Evolutionary conservation across 1,139 yeast genomes (phyloP).

Genomic region (Saccharomyces hybrid): DNA sequence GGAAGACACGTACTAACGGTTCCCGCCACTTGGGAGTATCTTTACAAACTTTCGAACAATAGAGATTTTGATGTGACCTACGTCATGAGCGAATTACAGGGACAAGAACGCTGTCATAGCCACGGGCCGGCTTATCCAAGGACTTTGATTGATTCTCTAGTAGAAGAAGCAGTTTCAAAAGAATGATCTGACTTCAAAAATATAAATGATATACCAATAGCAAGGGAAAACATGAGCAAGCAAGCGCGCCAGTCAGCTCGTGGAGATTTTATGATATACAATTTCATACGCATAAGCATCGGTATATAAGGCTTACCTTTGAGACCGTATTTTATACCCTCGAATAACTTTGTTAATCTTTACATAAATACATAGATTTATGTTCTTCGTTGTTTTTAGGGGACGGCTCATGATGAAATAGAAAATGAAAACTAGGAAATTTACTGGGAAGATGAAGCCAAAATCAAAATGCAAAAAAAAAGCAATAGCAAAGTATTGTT

Average conservation of each 20-base stretch:
- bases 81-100: constrained; percentile 2
- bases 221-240: neutral
- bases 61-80: constrained; percentile 3
- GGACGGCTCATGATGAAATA: neutral
- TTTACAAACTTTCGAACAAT: constrained; percentile 2
- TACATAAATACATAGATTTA: neutral
- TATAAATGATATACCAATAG: neutral
- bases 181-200: neutral
- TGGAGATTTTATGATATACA: neutral
- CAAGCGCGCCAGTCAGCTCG: too few species aligned
- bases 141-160: constrained; percentile 2
- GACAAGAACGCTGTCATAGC: constrained; percentile 2
- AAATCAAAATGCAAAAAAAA: neutral
- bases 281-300: neutral
- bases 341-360: neutral
- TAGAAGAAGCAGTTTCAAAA: neutral
- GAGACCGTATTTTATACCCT: neutral
- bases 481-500: neutral
- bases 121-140: constrained; percentile 5
- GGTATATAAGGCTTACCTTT: too few species aligned
- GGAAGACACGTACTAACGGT: constrained; percentile 1
- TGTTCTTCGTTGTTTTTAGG: neutral
- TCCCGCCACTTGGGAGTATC: constrained; percentile 5
- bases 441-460: neutral
- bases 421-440: neutral